Evolutionary conservation across 495 filamentous ascomycete genomes (phyloP).

Genomic region (Baudoinia panamericana): DNA sequence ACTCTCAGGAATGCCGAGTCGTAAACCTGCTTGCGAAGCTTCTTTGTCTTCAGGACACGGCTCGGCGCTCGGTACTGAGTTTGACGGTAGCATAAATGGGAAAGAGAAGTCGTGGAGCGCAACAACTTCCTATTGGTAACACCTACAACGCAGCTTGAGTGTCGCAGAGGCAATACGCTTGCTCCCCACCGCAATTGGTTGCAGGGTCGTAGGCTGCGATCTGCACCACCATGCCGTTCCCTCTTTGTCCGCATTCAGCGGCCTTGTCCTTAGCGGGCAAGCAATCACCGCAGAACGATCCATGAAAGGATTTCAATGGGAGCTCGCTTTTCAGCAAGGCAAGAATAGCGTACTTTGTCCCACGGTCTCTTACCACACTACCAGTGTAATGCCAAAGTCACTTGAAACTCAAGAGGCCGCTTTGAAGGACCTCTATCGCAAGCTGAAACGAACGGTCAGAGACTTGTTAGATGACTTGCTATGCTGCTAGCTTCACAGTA

Average conservation of each 20-base stretch:
- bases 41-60: too few relatives aligned
- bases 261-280: conserved; percentile 2
- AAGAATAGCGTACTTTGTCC: too few relatives aligned
- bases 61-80: too few relatives aligned
- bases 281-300: conserved; percentile 3
- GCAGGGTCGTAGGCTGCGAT: too few relatives aligned
- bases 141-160: too few relatives aligned
- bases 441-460: not conserved
- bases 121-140: too few relatives aligned
- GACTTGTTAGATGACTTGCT: not conserved
- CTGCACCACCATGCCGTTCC: not conserved
- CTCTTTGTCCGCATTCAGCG: conserved; percentile 10
- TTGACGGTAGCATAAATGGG: too few relatives aligned
- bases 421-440: conserved; percentile 10
- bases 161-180: too few relatives aligned
- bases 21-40: too few relatives aligned
- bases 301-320: conserved; percentile 4
- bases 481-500: not conserved
- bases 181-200: too few relatives aligned
- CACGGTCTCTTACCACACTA: not conserved
- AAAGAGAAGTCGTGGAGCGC: too few relatives aligned
- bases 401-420: conserved; percentile 8
- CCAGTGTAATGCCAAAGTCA: not conserved
- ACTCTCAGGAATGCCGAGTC: too few relatives aligned
- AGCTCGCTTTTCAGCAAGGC: not conserved